Base-by-base conservation (phyloP, 352 stramenopile species). In the Phytopythium kandeliae region DNA sequence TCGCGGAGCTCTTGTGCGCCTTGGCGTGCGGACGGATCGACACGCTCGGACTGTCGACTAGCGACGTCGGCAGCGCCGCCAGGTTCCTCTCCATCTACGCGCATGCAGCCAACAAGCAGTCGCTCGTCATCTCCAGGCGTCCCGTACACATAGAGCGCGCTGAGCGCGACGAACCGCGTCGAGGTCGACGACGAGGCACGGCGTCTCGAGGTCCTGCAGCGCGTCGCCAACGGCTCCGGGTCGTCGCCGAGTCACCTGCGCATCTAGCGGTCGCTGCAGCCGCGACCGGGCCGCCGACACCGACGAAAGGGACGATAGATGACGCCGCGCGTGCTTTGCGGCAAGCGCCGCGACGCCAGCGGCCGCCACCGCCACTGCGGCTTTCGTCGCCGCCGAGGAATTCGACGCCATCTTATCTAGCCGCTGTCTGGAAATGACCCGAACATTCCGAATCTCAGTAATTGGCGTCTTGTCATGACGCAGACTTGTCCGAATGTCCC, bases 21-120 rank as follows among this genome's bases (percentile, higher is more conserved):
- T 90, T 90, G 52, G 73, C 76, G 58, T 90, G 78, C 31, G 78
- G 78, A 26, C 78, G 76, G 26, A 86, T 85, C 28, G 57, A 58
- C 11, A 88, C 63, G 9, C 59, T 28, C 7, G 63, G 48, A 16
- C 40, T 49, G 17, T 53, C 24, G 40, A 61, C 25, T 6, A 88
- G 51, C 19, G 71, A 67, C 4, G 42, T 35, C 1, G 74, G 74
- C 24, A 88, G 48, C 40, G 58, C 58, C 30, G 31, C 33, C 26
- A 88, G 41, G 42, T 88, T 88, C 31, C 28, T 55, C 66, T 86
- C 77, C 55, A 88, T 76, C 68, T 78, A n/a, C n/a, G n/a, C n/a
- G n/a, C n/a, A n/a, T n/a, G n/a, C n/a, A n/a, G n/a, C n/a, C n/a
- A n/a, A n/a, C n/a, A n/a, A n/a, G 34, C 30, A 30, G 15, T 21